These are phyloP conservation scores for Tephrocybe sp. DNA, from an alignment of 768 basidiomycete species.

Conservation along the genomic window DNA sequence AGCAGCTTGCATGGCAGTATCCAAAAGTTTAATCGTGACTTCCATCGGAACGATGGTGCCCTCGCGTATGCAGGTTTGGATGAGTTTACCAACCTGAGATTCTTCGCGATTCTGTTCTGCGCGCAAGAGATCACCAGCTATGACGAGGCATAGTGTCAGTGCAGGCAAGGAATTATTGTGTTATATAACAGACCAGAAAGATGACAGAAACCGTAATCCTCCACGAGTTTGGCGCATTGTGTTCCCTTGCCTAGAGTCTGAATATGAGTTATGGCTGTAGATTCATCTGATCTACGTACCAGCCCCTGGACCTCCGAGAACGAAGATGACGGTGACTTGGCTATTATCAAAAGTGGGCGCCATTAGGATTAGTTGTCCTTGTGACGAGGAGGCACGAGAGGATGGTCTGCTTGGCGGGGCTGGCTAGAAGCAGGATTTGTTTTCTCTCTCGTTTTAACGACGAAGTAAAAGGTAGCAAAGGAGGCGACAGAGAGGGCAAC, in stretches of 20 bases:
- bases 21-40: constrained; percentile 92
- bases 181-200: constrained; percentile 69
- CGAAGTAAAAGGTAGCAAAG: constrained; percentile 54
- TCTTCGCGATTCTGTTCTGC: constrained; percentile 89
- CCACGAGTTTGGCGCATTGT: constrained; percentile 83
- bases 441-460: constrained; percentile 56
- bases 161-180: constrained; percentile 1
- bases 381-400: constrained; percentile 63
- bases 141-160: constrained; percentile 10
- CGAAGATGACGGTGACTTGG: constrained; percentile 89
- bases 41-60: constrained; percentile 96
- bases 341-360: constrained; percentile 61
- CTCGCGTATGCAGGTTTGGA: constrained; percentile 85
- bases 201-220: constrained; percentile 87
- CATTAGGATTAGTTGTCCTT: constrained; percentile 34
- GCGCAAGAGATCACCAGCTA: constrained; percentile 96
- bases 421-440: constrained; percentile 61
- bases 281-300: constrained; percentile 42
- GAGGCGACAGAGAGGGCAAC: constrained; percentile 55
- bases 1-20: constrained; percentile 83
- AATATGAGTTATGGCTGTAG: constrained; percentile 7
- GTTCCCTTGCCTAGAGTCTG: constrained; percentile 93
- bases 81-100: constrained; percentile 81
- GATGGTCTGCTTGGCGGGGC: constrained; percentile 63
- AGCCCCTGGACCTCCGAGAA: constrained; percentile 96